Conservation (phyloP, 2,329 filamentous ascomycete genomes). For the Colletotrichum limetticola region DNA sequence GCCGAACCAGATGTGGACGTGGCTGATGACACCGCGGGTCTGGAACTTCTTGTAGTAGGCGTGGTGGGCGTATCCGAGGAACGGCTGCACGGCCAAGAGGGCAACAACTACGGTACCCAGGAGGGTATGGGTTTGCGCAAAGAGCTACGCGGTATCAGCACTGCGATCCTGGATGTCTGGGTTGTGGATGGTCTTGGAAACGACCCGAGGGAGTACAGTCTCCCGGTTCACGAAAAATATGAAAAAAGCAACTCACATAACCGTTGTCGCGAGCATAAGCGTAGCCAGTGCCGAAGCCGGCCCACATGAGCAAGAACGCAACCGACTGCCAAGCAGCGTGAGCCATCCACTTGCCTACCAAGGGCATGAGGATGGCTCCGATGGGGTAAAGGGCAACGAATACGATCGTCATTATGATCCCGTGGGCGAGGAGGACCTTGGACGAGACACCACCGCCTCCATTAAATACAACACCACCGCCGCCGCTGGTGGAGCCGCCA, state of each 20-base stretch:
- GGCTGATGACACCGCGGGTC: slow-evolving; percentile 60
- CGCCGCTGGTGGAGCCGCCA: slow-evolving; percentile 35
- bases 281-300: slow-evolving; percentile 68
- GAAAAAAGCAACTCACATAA: slow-evolving; percentile 51
- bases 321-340: slow-evolving; percentile 67
- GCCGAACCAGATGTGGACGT: slow-evolving; percentile 72
- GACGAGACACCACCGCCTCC: slow-evolving; percentile 33
- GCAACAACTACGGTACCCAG: slow-evolving; percentile 66
- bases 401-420: slow-evolving; percentile 69
- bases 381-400: slow-evolving; percentile 70
- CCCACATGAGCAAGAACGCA: slow-evolving; percentile 67
- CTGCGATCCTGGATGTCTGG: background rate
- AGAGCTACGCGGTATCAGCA: slow-evolving; percentile 54
- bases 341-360: slow-evolving; percentile 66
- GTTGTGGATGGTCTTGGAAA: background rate
- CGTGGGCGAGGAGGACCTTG: slow-evolving; percentile 58
- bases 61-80: slow-evolving; percentile 69
- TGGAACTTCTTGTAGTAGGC: slow-evolving; percentile 59
- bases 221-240: slow-evolving; percentile 3
- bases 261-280: slow-evolving; percentile 53
- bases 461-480: slow-evolving; percentile 34
- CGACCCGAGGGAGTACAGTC: background rate
- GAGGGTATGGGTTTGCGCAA: slow-evolving; percentile 62
- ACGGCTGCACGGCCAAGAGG: slow-evolving; percentile 67
- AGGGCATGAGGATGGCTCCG: slow-evolving; percentile 69